A percentile compares a stretch with the other conserved stretches of the same genome.
phyloP scores from a whole-genome alignment of 2,329 filamentous ascomycete species.

The Botrytis squamosa region DNA sequence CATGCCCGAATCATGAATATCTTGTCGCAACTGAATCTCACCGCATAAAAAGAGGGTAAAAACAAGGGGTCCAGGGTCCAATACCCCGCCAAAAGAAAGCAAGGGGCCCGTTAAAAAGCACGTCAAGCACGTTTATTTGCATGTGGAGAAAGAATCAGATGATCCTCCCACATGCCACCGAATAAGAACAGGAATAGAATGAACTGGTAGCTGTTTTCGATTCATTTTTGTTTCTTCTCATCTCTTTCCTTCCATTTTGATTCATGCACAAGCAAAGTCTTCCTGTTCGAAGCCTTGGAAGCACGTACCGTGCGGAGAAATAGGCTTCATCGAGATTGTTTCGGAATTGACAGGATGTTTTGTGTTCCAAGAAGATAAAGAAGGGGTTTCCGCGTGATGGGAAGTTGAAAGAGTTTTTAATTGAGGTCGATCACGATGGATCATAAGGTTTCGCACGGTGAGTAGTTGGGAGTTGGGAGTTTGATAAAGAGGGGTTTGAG shows the following conservation, averaged over 20 bases:
- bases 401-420: background rate
- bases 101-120: background rate
- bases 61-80: background rate
- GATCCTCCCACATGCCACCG: background rate
- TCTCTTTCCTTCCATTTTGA: background rate
- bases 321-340: background rate
- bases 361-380: background rate
- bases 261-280: background rate
- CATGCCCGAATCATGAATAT: slow-evolving; percentile 1
- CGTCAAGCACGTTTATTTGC: slow-evolving; percentile 1
- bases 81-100: background rate
- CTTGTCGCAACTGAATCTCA: background rate
- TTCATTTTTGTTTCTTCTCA: background rate
- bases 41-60: background rate
- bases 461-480: background rate
- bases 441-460: background rate
- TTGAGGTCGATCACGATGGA: background rate
- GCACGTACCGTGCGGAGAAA: background rate
- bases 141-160: background rate
- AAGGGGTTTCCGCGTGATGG: background rate
- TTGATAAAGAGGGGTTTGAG: background rate
- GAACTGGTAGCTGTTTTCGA: background rate
- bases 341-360: background rate
- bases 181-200: background rate
- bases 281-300: background rate